These are phyloP conservation scores for Aspergillus quadrilineatus DNA, from an alignment of 2,329 filamentous ascomycete genomes.

Conservation along the genomic window DNA sequence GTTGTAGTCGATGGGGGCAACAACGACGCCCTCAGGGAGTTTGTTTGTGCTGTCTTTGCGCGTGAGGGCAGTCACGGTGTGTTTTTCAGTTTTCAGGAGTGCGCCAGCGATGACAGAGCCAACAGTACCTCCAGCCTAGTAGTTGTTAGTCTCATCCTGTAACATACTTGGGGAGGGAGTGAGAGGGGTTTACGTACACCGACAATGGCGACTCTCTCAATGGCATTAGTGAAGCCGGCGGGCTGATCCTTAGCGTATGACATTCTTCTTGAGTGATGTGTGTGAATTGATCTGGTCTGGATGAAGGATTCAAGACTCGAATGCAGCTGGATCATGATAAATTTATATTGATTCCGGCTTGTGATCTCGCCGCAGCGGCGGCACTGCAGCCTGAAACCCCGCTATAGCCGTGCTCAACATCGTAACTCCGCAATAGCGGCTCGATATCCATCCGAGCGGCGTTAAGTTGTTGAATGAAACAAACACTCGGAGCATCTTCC, in stretches of 20 bases:
- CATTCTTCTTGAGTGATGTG: too few relatives aligned
- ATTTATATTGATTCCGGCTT: neutral
- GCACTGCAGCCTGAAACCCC: neutral
- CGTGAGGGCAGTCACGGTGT: slow-evolving; percentile 54
- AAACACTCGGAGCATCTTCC: neutral
- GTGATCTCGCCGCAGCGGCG: neutral
- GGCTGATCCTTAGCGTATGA: slow-evolving; percentile 26
- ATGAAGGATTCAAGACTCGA: neutral
- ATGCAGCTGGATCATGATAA: neutral
- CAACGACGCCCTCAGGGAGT: slow-evolving; percentile 48
- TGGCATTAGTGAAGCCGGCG: slow-evolving; percentile 30
- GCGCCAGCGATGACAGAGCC: slow-evolving; percentile 29
- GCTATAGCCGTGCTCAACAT: neutral
- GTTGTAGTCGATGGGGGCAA: slow-evolving; percentile 51
- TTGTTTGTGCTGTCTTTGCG: slow-evolving; percentile 44
- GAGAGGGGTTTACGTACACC: slow-evolving; percentile 29
- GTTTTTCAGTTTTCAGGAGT: slow-evolving; percentile 51
- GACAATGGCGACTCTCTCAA: slow-evolving; percentile 42
- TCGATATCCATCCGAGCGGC: neutral
- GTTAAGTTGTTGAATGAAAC: too few relatives aligned
- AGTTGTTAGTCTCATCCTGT: neutral
- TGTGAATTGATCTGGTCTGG: too few relatives aligned
- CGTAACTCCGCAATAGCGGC: neutral
- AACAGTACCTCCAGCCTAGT: slow-evolving; percentile 37
- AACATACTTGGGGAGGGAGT: neutral